These are phyloP conservation scores for Epichloe festucae DNA, from an alignment of 2,329 filamentous ascomycete species.

Conservation along the genomic window DNA sequence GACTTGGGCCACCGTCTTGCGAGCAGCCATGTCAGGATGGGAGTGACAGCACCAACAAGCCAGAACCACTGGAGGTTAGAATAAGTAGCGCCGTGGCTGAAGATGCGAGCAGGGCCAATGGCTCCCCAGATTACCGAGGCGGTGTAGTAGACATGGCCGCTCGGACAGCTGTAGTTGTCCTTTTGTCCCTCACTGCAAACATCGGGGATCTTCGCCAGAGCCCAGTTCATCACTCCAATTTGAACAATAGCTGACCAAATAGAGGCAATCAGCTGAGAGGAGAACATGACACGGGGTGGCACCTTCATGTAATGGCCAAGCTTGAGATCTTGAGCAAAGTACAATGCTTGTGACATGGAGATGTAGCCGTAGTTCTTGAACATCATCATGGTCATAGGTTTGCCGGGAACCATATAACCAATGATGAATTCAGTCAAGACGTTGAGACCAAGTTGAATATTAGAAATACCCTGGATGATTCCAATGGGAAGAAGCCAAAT, in stretches of 20 bases:
- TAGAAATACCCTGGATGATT: slow-evolving; percentile 48
- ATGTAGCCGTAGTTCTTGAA: slow-evolving; percentile 66
- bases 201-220: slow-evolving; percentile 45
- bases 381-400: slow-evolving; percentile 62
- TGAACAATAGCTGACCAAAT: slow-evolving; percentile 50
- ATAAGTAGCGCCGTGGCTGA: slow-evolving; percentile 50
- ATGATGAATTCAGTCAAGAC: slow-evolving; percentile 62
- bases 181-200: slow-evolving; percentile 44
- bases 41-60: slow-evolving; percentile 50
- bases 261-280: slow-evolving; percentile 44
- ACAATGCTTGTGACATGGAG: slow-evolving; percentile 52
- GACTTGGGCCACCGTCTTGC: slow-evolving; percentile 49
- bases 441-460: slow-evolving; percentile 53
- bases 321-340: slow-evolving; percentile 53
- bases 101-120: slow-evolving; percentile 59
- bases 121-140: slow-evolving; percentile 61
- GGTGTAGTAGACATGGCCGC: slow-evolving; percentile 48
- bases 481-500: slow-evolving; percentile 49
- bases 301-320: slow-evolving; percentile 57
- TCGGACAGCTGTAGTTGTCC: slow-evolving; percentile 43
- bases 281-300: slow-evolving; percentile 49
- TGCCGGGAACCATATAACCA: slow-evolving; percentile 60
- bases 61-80: slow-evolving; percentile 56
- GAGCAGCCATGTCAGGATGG: slow-evolving; percentile 49
- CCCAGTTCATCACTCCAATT: slow-evolving; percentile 54